Conservation (phyloP, 2,329 filamentous ascomycete genomes). For the Talaromyces islandicus region DNA sequence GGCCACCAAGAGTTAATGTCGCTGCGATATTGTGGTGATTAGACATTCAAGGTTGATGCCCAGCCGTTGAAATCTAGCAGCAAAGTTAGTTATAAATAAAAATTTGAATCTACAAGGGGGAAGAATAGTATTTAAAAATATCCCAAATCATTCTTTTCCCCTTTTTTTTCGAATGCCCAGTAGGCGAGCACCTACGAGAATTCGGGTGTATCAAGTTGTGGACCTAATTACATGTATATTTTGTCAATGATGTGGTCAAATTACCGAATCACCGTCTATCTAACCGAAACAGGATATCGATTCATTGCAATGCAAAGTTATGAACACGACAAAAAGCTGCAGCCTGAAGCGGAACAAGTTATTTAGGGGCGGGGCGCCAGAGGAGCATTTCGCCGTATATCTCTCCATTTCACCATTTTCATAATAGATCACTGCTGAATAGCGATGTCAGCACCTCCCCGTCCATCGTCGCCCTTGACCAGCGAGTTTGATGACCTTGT, state of each 20-base stretch:
- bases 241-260: background rate
- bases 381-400: background rate
- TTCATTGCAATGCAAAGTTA: background rate
- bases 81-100: too few relatives aligned
- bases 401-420: background rate
- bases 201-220: background rate
- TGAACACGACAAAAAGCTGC: background rate
- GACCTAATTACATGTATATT: background rate
- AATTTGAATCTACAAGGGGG: too few relatives aligned
- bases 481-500: background rate
- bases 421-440: background rate
- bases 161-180: too few relatives aligned
- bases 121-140: too few relatives aligned
- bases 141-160: too few relatives aligned
- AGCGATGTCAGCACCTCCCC: background rate
- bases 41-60: too few relatives aligned
- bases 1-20: too few relatives aligned
- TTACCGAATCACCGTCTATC: too few relatives aligned
- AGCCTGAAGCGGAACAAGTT: background rate
- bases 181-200: background rate
- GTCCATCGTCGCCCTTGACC: background rate
- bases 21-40: too few relatives aligned
- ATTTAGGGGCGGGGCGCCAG: background rate
- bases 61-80: too few relatives aligned
- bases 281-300: background rate